Conservation (phyloP, 257 asterid genomes). For the Leptodermis oblonga region DNA sequence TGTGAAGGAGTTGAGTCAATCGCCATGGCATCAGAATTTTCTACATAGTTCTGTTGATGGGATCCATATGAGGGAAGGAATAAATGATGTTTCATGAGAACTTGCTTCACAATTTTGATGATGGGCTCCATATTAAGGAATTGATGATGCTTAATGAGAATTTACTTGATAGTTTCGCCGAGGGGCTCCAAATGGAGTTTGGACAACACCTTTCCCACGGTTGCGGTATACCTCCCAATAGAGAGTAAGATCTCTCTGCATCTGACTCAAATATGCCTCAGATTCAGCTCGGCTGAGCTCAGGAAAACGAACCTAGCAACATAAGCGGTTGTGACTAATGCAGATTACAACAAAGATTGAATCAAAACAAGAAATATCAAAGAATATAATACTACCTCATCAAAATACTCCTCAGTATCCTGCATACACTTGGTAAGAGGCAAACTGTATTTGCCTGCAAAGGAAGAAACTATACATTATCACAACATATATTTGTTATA, state of each 20-base stretch:
- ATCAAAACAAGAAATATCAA: background rate
- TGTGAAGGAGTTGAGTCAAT: too few species aligned
- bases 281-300: conserved; percentile 49
- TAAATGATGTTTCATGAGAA: too few species aligned
- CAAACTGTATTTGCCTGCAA: conserved; percentile 44
- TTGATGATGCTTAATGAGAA: conserved; percentile 14
- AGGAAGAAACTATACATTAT: conserved; percentile 15
- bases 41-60: too few species aligned
- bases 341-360: background rate
- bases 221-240: conserved; percentile 10
- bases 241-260: conserved; percentile 37
- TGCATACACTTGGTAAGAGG: conserved; percentile 49
- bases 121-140: conserved; percentile 17
- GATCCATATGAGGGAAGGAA: too few species aligned
- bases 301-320: conserved; percentile 35
- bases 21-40: too few species aligned
- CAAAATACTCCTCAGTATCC: conserved; percentile 42
- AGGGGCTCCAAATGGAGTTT: conserved; percentile 18
- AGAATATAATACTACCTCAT: conserved; percentile 31
- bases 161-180: conserved; percentile 7
- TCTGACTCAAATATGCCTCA: conserved; percentile 39
- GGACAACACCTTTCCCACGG: conserved; percentile 17
- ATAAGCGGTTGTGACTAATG: background rate
- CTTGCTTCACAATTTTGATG: conserved; percentile 2
- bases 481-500: too few species aligned